Percentiles rank a stretch among this genome's conserved stretches.
These are phyloP conservation scores for Mycena maculata DNA, from an alignment of 768 basidiomycete species.

Conservation along the genomic window DNA sequence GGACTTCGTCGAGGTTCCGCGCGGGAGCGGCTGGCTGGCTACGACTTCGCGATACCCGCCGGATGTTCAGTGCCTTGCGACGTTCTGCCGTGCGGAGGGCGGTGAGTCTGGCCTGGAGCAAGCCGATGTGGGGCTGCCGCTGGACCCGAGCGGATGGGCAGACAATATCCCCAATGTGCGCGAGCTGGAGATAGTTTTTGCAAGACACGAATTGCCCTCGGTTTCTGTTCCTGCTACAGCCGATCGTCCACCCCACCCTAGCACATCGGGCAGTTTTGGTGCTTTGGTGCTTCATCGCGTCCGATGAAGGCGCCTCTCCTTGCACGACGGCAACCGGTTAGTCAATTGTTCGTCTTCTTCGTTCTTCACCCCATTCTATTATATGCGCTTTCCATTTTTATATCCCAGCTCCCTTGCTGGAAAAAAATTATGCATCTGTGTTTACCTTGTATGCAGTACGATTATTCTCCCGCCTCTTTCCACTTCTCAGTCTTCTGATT, in stretches of 20 bases:
- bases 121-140: no score
- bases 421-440: no score
- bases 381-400: no score
- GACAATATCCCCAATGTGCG: slow-evolving; percentile 21
- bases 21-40: slow-evolving; percentile 1
- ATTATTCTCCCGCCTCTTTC: slow-evolving; percentile 3
- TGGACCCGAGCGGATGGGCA: slow-evolving; percentile 17
- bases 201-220: neutral
- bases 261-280: no score
- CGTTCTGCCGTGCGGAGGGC: slow-evolving; percentile 17
- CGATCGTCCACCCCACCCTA: no score
- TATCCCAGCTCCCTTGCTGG: no score
- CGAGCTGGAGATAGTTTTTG: slow-evolving; percentile 15
- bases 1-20: slow-evolving; percentile 3
- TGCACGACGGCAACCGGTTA: no score
- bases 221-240: neutral
- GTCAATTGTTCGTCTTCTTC: no score
- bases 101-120: neutral
- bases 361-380: no score
- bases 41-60: neutral
- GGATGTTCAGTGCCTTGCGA: slow-evolving; percentile 7
- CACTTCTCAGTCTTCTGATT: neutral
- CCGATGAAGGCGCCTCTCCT: no score
- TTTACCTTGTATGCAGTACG: no score
- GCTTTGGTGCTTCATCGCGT: no score